These are phyloP conservation scores for Lachnellula subtilissima DNA, from an alignment of 2,329 filamentous ascomycete genomes.

Conservation along the genomic window DNA sequence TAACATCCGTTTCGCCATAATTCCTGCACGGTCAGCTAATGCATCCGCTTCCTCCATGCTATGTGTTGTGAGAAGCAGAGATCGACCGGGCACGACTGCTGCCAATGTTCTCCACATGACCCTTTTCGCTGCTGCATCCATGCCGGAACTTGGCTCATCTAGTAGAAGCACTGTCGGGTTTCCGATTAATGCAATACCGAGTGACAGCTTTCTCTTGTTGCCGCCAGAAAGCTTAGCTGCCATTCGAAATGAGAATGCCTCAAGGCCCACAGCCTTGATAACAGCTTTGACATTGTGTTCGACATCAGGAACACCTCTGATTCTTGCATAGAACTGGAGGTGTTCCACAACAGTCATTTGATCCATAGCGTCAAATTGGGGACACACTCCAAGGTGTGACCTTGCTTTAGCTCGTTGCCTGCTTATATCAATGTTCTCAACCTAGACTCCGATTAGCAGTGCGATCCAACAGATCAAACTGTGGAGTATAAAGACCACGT, in stretches of 20 bases:
- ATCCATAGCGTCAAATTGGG: slow-evolving; percentile 84
- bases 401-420: slow-evolving; percentile 67
- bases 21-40: slow-evolving; percentile 75
- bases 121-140: slow-evolving; percentile 86
- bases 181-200: slow-evolving; percentile 88
- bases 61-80: slow-evolving; percentile 84
- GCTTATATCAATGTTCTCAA: slow-evolving; percentile 74
- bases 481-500: background rate
- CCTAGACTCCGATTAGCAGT: background rate
- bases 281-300: slow-evolving; percentile 74
- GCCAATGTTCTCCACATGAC: slow-evolving; percentile 88
- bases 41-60: slow-evolving; percentile 95
- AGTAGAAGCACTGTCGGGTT: slow-evolving; percentile 83
- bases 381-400: slow-evolving; percentile 81
- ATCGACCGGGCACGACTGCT: slow-evolving; percentile 69
- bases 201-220: slow-evolving; percentile 86
- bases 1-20: slow-evolving; percentile 81
- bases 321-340: slow-evolving; percentile 78
- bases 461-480: background rate
- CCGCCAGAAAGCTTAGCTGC: slow-evolving; percentile 78
- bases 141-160: slow-evolving; percentile 82
- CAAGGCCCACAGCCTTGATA: slow-evolving; percentile 73
- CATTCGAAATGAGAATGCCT: slow-evolving; percentile 66
- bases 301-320: slow-evolving; percentile 72
- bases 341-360: slow-evolving; percentile 87